These are phyloP conservation scores for Picea glauca DNA, from an alignment of 75 land plant genomes.

Conservation along the genomic window DNA sequence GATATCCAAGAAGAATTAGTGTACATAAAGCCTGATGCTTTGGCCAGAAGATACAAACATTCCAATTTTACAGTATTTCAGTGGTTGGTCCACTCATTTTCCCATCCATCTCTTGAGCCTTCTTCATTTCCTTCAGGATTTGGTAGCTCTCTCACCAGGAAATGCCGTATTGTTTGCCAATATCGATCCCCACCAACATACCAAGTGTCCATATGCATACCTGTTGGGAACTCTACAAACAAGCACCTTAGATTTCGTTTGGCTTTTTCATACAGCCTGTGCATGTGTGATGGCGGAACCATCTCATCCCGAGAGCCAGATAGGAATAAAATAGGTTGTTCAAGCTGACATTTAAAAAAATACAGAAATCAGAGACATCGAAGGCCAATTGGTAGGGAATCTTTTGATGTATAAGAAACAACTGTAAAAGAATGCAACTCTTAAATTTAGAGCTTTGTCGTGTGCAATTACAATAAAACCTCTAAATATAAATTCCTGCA, in stretches of 20 bases:
- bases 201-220: conserved; percentile 99
- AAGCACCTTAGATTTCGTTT: conserved; percentile 32
- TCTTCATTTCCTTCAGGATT: not conserved
- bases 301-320: conserved; percentile 93
- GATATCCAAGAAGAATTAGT: conserved; percentile 4
- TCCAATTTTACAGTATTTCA: not conserved
- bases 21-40: not conserved
- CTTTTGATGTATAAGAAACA: not conserved
- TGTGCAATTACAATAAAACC: not conserved
- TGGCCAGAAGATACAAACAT: not conserved
- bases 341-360: conserved; percentile 37
- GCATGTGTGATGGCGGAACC: conserved; percentile 94
- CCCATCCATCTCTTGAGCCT: not conserved
- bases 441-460: not conserved
- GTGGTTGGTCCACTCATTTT: not conserved
- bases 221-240: conserved; percentile 78
- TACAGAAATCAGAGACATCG: conserved; percentile 1
- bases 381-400: not conserved
- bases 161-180: conserved; percentile 68
- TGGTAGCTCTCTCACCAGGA: conserved; percentile 39
- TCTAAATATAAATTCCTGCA: not conserved
- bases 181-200: conserved; percentile 79
- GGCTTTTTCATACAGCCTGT: conserved; percentile 65
- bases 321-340: conserved; percentile 77
- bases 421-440: not conserved